Evolutionary conservation across 305 asterid genomes (phyloP).

Genomic region (Solanum hybrid): DNA sequence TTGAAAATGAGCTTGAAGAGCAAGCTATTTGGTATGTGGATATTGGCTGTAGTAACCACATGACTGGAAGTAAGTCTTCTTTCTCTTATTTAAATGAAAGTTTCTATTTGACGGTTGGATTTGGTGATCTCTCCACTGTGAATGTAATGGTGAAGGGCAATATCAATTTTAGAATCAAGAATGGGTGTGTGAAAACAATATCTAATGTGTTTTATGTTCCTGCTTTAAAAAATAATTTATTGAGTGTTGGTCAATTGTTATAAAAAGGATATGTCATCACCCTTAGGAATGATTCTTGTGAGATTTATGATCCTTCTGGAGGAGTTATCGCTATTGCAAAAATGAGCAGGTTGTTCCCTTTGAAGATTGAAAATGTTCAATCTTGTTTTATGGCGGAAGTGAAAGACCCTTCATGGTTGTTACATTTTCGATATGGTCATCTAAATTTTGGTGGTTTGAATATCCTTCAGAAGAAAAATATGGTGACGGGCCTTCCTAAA

Average conservation of each 20-base stretch:
- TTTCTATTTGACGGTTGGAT: neutral
- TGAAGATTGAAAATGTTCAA: neutral
- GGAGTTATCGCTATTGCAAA: neutral
- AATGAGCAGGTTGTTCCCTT: neutral
- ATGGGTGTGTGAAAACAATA: neutral
- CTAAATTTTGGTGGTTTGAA: neutral
- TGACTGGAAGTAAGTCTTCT: neutral
- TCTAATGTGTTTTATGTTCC: neutral
- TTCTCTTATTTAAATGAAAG: neutral
- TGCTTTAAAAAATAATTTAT: neutral
- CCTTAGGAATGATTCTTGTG: neutral
- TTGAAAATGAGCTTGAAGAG: neutral
- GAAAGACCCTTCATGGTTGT: neutral
- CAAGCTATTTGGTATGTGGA: neutral
- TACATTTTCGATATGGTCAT: neutral
- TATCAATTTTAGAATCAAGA: neutral
- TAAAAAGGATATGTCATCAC: neutral
- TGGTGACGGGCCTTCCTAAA: neutral
- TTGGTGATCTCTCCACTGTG: neutral
- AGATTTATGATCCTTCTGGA: neutral
- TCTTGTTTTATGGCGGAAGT: neutral
- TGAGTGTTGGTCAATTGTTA: neutral
- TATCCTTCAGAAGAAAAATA: neutral
- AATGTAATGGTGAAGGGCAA: neutral
- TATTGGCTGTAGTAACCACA: neutral